Conservation (phyloP, 257 asterid species). For the Rauvolfia tetraphylla region DNA sequence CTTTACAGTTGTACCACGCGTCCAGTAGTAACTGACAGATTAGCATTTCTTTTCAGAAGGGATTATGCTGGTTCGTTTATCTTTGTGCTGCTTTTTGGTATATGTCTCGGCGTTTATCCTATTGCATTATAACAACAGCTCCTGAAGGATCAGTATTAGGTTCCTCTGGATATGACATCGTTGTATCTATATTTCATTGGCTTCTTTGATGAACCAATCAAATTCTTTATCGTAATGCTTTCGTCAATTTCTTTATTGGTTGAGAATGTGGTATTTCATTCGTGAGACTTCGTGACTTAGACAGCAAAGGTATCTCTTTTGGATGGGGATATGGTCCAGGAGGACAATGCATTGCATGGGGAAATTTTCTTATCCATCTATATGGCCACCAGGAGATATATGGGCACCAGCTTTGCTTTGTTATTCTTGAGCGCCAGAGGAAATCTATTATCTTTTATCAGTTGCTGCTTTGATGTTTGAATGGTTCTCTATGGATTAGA, state of each 20-base stretch:
- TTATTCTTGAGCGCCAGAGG: constrained; percentile 42
- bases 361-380: constrained; percentile 36
- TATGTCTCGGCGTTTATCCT: constrained; percentile 52
- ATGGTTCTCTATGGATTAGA: constrained; percentile 41
- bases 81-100: constrained; percentile 53
- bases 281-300: constrained; percentile 45
- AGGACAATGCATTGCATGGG: constrained; percentile 35
- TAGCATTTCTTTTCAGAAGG: constrained; percentile 53
- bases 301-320: constrained; percentile 41
- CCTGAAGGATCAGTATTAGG: constrained; percentile 41
- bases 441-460: constrained; percentile 42
- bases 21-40: constrained; percentile 29
- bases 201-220: constrained; percentile 31
- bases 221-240: constrained; percentile 31
- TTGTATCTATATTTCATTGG: constrained; percentile 22
- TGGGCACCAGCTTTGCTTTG: constrained; percentile 32
- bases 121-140: constrained; percentile 40
- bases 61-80: constrained; percentile 55
- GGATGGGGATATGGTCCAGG: constrained; percentile 37
- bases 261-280: constrained; percentile 45
- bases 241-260: constrained; percentile 38
- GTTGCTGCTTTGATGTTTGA: constrained; percentile 55
- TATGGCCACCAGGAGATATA: constrained; percentile 44
- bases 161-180: constrained; percentile 28
- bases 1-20: background rate